Evolutionary conservation across 441 rosid species (phyloP), one percentile per base, ranked within the genome.

Genomic region (Raphanus hybrid): DNA sequence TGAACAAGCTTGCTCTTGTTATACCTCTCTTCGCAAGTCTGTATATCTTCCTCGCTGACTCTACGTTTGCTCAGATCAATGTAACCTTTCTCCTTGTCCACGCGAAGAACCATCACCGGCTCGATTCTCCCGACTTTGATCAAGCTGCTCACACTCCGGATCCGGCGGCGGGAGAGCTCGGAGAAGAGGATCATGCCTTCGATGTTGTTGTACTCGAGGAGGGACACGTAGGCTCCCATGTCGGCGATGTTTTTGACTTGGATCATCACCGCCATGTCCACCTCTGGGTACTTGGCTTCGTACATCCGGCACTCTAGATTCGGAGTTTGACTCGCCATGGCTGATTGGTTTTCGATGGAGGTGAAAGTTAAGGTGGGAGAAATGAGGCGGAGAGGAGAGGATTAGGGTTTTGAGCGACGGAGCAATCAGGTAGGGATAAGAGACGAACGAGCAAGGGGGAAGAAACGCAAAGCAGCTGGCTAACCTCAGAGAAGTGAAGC

Each of bases 1-100:
- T 93, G 98, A 3, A 95, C 99, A 41, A 93, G 97, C 87, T 95
- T 95, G 84, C 99, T 95, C 94, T 93, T 95, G 75, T 93, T 95
- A 80, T 90, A 93, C 86, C 98, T 87, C 87, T 96, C 99, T 81
- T 95, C 99, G 69, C 99, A 96, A 50, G 94, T 83, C 77, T 88
- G 92, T 60, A 90, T 91, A 79, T 96, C 98, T 80, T 96, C 99
- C 58, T 93, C 98, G 29, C 97, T 87, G 29, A 96, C 99, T 69
- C 98, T 87, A 58, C 99, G 82, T 85, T 93, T 93, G 69, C 99
- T 95, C 87, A 95, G 82, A 77, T 95, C 99, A 75, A 95, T 95
- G 81, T 95, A 95, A 0, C 97, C 98, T 27, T 90, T 95, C 73
- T 93, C 97, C 82, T 91, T 95, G 65, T 93, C 97, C 0, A 95